These are phyloP conservation scores for Epichloe typhina DNA, from an alignment of 2,329 filamentous ascomycete genomes.

Conservation along the genomic window DNA sequence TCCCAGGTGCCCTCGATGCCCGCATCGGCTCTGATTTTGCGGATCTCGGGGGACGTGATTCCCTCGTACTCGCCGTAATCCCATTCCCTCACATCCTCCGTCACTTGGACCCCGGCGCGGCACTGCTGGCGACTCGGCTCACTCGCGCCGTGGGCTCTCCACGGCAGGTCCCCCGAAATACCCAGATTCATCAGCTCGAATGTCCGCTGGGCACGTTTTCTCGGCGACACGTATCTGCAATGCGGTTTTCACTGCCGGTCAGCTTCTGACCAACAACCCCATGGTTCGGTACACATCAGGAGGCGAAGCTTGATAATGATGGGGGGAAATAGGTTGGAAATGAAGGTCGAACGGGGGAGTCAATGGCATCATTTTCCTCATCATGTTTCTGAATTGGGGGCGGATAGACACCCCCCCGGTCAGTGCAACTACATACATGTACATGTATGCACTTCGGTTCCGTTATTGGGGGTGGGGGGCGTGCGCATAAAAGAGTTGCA, in stretches of 20 bases:
- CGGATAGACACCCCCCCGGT: background rate
- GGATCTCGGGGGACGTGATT: constrained; percentile 58
- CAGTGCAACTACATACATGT: too few species aligned
- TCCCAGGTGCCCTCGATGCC: constrained; percentile 55
- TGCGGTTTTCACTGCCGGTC: background rate
- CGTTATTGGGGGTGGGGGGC: background rate
- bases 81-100: constrained; percentile 68
- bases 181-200: constrained; percentile 75
- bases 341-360: too few species aligned
- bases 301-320: too few species aligned
- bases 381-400: background rate
- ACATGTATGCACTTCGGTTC: background rate
- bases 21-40: constrained; percentile 38
- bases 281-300: too few species aligned
- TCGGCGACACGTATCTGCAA: constrained; percentile 68
- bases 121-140: constrained; percentile 32
- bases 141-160: constrained; percentile 38
- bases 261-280: background rate
- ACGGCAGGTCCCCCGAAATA: constrained; percentile 54
- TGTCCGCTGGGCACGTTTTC: constrained; percentile 74
- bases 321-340: too few species aligned
- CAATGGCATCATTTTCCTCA: background rate
- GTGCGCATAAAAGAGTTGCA: background rate
- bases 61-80: constrained; percentile 84
- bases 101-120: constrained; percentile 49